Conservation (phyloP, 225 moss, liverwort and hornwort genomes). For the Pseudoscleropodium purum region DNA sequence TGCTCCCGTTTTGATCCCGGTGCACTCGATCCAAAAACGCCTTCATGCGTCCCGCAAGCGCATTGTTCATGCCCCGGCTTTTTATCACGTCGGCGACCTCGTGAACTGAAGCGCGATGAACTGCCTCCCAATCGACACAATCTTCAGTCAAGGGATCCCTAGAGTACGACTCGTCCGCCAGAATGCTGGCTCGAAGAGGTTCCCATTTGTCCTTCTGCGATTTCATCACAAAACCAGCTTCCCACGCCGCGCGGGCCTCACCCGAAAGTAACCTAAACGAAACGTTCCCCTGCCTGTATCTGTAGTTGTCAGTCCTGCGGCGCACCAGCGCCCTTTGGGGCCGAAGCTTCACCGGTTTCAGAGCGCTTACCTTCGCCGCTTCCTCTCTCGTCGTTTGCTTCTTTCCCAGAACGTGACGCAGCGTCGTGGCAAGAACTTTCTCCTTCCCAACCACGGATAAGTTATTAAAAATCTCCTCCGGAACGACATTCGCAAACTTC, state of each 20-base stretch:
- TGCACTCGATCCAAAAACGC: constrained; percentile 72
- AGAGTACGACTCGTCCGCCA: constrained; percentile 11
- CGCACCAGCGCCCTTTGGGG: constrained; percentile 9
- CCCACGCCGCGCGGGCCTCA: constrained; percentile 37
- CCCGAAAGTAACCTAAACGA: constrained; percentile 28
- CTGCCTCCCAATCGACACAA: constrained; percentile 79
- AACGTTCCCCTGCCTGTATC: constrained; percentile 28
- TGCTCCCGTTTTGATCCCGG: constrained; percentile 55
- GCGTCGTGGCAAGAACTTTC: constrained; percentile 32
- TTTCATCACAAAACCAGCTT: constrained; percentile 34
- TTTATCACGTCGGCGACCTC: constrained; percentile 81
- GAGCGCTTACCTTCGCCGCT: not conserved
- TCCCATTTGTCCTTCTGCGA: constrained; percentile 47
- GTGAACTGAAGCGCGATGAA: constrained; percentile 49
- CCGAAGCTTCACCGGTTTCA: constrained; percentile 22
- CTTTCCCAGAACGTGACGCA: constrained; percentile 33
- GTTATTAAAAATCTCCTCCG: not conserved
- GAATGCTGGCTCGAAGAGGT: constrained; percentile 26
- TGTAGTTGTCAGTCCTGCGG: constrained; percentile 18
- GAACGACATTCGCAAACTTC: constrained; percentile 12
- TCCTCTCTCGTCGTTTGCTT: not conserved
- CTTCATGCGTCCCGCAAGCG: constrained; percentile 92
- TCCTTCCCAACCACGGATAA: constrained; percentile 20
- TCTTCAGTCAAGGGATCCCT: constrained; percentile 42
- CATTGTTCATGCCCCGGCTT: constrained; percentile 74